These are phyloP conservation scores for Trametes meyenii DNA, from an alignment of 768 basidiomycete genomes.

Conservation along the genomic window DNA sequence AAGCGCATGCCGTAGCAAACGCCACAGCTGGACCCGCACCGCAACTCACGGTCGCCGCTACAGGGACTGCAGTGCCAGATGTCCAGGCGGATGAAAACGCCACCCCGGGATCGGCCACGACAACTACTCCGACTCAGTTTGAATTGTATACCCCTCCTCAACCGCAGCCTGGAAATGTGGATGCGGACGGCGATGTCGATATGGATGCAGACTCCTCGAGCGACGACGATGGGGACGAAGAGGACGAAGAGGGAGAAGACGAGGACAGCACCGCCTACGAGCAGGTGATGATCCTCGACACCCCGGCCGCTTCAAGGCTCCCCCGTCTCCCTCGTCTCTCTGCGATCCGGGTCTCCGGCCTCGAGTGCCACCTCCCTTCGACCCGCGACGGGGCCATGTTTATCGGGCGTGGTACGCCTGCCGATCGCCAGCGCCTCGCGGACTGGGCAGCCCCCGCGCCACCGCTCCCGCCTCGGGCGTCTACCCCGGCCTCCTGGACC, in stretches of 20 bases:
- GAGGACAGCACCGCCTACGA: conserved; percentile 14
- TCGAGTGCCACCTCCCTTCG: conserved; percentile 8
- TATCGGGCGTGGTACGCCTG: conserved; percentile 28
- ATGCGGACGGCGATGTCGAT: conserved; percentile 8
- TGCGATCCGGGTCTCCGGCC: conserved; percentile 12
- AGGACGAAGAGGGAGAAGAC: conserved; percentile 11
- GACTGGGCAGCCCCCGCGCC: conserved; percentile 20
- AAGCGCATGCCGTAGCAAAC: background rate
- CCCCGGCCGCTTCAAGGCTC: background rate
- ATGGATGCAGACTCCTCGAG: background rate
- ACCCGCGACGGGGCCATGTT: conserved; percentile 16
- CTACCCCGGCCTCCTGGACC: background rate
- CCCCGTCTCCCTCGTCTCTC: conserved; percentile 17
- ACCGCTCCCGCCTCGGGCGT: background rate
- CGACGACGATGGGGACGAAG: conserved; percentile 12
- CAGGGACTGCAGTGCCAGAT: too few species aligned
- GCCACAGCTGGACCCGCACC: too few species aligned
- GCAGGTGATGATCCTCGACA: conserved; percentile 8
- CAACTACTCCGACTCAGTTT: conserved; percentile 9
- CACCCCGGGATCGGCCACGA: too few species aligned
- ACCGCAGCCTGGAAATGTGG: background rate
- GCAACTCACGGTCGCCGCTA: too few species aligned
- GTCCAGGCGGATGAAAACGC: too few species aligned
- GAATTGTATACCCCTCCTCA: conserved; percentile 19
- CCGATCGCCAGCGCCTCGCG: conserved; percentile 18